Conservation (phyloP, 192 early-diverging fungal genomes). For the Coemansia sp. region DNA sequence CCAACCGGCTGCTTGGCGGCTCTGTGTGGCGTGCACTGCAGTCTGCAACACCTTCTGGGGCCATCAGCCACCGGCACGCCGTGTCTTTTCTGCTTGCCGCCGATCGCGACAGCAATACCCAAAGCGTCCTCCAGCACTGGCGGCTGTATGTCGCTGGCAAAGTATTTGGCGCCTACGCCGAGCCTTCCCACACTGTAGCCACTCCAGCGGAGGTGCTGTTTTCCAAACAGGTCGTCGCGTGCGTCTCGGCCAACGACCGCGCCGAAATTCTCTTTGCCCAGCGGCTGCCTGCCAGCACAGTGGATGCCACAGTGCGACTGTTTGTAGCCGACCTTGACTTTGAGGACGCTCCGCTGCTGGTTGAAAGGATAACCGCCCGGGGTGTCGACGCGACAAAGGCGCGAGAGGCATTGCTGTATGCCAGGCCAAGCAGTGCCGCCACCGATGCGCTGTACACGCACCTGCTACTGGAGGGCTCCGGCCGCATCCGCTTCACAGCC, state of each 20-base stretch:
- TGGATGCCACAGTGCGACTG: no score
- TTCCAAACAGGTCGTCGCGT: no score
- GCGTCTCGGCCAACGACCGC: neutral
- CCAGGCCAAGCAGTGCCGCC: neutral
- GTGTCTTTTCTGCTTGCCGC: neutral
- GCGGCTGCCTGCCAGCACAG: neutral
- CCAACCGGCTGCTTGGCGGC: slow-evolving; percentile 7
- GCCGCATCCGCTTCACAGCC: slow-evolving; percentile 19
- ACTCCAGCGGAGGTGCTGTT: no score
- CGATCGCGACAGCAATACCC: neutral
- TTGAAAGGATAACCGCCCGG: no score
- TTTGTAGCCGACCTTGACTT: no score
- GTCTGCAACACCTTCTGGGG: neutral
- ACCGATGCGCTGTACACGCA: slow-evolving; percentile 16
- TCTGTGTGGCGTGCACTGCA: neutral
- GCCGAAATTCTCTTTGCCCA: slow-evolving; percentile 5
- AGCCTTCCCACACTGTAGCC: no score
- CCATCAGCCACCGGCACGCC: neutral
- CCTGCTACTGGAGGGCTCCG: slow-evolving; percentile 14
- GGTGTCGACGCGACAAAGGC: slow-evolving; percentile 15
- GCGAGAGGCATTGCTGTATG: slow-evolving; percentile 29
- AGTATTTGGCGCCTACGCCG: neutral
- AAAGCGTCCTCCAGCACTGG: neutral
- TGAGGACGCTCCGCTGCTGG: no score
- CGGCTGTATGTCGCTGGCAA: neutral